Conservation (phyloP, 1,284 basidiomycete species). For the Ceratobasidium sp. region DNA sequence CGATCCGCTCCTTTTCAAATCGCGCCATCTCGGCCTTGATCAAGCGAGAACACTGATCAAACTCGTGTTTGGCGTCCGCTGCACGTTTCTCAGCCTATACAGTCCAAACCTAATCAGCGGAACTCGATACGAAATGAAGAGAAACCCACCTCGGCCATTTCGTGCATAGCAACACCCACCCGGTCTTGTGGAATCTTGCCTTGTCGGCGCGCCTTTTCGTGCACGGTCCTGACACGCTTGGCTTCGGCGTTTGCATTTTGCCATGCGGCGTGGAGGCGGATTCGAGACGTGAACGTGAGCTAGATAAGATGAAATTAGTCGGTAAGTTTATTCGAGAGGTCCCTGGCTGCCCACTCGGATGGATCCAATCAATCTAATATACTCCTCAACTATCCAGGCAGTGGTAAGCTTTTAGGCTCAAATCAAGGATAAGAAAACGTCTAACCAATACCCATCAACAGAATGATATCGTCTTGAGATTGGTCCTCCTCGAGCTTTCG, state of each 20-base stretch:
- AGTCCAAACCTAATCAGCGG: conserved; percentile 14
- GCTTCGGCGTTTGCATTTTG: conserved; percentile 82
- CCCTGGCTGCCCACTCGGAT: conserved; percentile 72
- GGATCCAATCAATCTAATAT: conserved; percentile 88
- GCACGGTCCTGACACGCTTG: conserved; percentile 72
- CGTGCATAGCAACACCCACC: conserved; percentile 71
- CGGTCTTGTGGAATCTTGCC: conserved; percentile 75
- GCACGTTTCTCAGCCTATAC: conserved; percentile 82
- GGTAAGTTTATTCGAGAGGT: not conserved
- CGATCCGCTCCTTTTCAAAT: conserved; percentile 92
- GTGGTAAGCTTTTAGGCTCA: not conserved
- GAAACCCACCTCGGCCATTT: conserved; percentile 77
- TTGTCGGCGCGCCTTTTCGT: conserved; percentile 83
- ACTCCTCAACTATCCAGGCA: conserved; percentile 77
- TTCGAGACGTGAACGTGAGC: conserved; percentile 87
- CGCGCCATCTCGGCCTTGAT: conserved; percentile 92
- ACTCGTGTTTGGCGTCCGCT: conserved; percentile 84
- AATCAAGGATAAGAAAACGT: not conserved
- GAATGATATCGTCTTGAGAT: conserved; percentile 79
- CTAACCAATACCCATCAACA: conserved; percentile 78
- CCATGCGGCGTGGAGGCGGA: conserved; percentile 84
- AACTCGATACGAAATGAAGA: conserved; percentile 27
- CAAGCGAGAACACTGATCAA: conserved; percentile 85
- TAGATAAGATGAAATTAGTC: conserved; percentile 52
- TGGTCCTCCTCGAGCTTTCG: conserved; percentile 77